Percentiles rank a stretch among this genome's conserved stretches.
These are phyloP conservation scores for Punctularia strigosozonata DNA, from an alignment of 768 basidiomycete species.

Conservation along the genomic window DNA sequence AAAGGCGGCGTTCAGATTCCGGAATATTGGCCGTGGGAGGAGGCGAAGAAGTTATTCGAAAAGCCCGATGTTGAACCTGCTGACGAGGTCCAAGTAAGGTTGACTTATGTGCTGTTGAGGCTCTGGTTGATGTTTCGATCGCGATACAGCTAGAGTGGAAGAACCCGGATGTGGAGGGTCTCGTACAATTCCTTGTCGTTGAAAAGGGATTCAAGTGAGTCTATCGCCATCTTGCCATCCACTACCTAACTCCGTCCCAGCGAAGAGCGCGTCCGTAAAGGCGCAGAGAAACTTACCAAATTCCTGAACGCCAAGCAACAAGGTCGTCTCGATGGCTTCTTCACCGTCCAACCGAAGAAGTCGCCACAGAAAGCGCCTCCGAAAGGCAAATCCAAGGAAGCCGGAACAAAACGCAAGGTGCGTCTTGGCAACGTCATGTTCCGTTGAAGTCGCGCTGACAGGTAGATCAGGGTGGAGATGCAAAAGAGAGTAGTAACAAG, in stretches of 20 bases:
- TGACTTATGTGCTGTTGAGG: neutral
- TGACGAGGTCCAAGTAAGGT: constrained; percentile 67
- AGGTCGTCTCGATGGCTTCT: constrained; percentile 93
- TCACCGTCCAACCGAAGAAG: constrained; percentile 55
- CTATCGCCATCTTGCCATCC: constrained; percentile 1
- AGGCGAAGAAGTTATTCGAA: constrained; percentile 83
- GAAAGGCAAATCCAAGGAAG: constrained; percentile 24
- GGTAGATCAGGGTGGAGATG: constrained; percentile 19
- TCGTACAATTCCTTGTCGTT: constrained; percentile 85
- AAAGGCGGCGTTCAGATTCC: constrained; percentile 75
- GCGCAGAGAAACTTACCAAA: constrained; percentile 86
- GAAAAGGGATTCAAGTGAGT: constrained; percentile 97
- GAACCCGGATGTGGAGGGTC: constrained; percentile 82
- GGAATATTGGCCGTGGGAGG: constrained; percentile 95
- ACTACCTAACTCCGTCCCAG: constrained; percentile 25
- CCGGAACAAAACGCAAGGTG: constrained; percentile 44
- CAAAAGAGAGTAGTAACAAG: constrained; percentile 23
- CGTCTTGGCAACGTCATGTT: neutral
- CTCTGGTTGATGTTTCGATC: constrained; percentile 1
- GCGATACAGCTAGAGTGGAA: constrained; percentile 79
- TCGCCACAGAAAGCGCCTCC: constrained; percentile 36
- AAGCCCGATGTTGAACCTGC: constrained; percentile 85
- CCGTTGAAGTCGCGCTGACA: neutral
- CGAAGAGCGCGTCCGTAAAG: constrained; percentile 93
- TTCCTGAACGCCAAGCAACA: constrained; percentile 87